Percentiles rank a stretch among this genome's conserved stretches.
Conservation (phyloP, 2,329 filamentous ascomycete species). For the Aaosphaeria pasadenensis region DNA sequence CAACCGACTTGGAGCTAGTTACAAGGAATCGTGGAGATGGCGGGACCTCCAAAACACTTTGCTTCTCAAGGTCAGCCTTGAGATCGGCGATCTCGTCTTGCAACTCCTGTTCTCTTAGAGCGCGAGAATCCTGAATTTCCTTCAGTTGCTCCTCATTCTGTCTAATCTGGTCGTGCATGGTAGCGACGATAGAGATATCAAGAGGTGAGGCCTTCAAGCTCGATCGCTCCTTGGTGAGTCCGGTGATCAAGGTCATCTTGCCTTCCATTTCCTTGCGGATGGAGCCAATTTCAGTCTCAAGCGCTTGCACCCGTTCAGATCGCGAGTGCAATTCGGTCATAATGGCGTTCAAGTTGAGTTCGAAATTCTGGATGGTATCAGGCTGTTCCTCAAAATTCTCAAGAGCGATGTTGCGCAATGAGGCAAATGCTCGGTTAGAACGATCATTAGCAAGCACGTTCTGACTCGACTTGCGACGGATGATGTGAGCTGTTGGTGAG, state of each 20-base stretch:
- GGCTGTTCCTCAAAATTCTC: slow-evolving; percentile 82
- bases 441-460: slow-evolving; percentile 84
- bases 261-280: slow-evolving; percentile 95
- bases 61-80: slow-evolving; percentile 50
- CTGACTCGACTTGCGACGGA: slow-evolving; percentile 90
- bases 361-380: slow-evolving; percentile 87
- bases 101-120: slow-evolving; percentile 72
- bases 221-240: slow-evolving; percentile 86
- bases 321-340: slow-evolving; percentile 88
- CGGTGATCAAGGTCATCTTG: slow-evolving; percentile 94
- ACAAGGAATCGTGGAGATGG: slow-evolving; percentile 12
- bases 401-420: slow-evolving; percentile 80
- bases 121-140: slow-evolving; percentile 69
- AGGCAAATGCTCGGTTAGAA: slow-evolving; percentile 85
- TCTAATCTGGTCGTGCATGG: slow-evolving; percentile 82
- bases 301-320: slow-evolving; percentile 83
- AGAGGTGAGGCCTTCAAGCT: slow-evolving; percentile 79
- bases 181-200: slow-evolving; percentile 86
- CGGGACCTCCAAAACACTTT: slow-evolving; percentile 13
- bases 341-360: slow-evolving; percentile 83
- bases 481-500: slow-evolving; percentile 68
- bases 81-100: slow-evolving; percentile 68
- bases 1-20: slow-evolving; percentile 4
- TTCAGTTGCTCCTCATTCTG: slow-evolving; percentile 78
- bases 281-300: slow-evolving; percentile 79